Conservation (phyloP, 495 filamentous ascomycete species). For the Rhypophila decipiens region DNA sequence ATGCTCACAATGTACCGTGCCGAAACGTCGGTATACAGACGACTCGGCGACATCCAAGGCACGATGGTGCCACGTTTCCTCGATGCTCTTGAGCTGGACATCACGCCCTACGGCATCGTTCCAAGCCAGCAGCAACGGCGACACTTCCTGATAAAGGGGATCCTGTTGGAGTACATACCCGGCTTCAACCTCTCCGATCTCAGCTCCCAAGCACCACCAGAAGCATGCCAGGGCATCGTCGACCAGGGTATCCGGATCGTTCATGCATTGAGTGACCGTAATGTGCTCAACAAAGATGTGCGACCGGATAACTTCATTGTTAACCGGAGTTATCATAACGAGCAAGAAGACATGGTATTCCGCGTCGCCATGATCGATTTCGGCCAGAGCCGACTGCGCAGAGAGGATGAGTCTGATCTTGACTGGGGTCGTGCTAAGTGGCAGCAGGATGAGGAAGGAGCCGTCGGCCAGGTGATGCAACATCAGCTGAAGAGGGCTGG, state of each 20-base stretch:
- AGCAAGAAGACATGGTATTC: neutral
- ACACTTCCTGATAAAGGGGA: neutral
- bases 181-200: neutral
- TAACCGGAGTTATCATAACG: neutral
- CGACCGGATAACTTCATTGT: constrained; percentile 26
- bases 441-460: constrained; percentile 23
- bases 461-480: constrained; percentile 22
- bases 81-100: neutral
- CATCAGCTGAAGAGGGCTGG: neutral
- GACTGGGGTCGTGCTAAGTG: constrained; percentile 20
- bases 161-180: neutral
- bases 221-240: neutral
- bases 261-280: constrained; percentile 15
- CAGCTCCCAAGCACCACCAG: neutral
- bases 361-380: constrained; percentile 30
- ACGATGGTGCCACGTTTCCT: neutral
- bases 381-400: constrained; percentile 20
- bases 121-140: neutral
- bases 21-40: neutral
- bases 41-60: neutral
- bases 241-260: too few relatives aligned
- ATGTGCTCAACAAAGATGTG: constrained; percentile 26
- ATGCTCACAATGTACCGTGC: neutral
- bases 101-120: neutral
- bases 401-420: constrained; percentile 13